Evolutionary conservation across 495 filamentous ascomycete genomes (phyloP).

Genomic region (Penicillium herquei): DNA sequence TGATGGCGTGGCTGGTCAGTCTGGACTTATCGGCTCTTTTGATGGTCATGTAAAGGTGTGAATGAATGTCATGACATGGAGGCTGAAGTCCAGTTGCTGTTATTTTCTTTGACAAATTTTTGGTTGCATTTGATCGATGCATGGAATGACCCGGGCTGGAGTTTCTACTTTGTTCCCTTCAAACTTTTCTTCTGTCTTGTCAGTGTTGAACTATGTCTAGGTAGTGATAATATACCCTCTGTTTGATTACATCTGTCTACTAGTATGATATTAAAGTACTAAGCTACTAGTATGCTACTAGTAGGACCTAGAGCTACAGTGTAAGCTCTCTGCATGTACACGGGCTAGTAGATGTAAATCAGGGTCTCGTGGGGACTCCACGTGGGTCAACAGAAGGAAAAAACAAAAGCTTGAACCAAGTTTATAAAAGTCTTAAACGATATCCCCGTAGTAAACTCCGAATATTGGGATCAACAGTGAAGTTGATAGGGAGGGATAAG

Average conservation of each 20-base stretch:
- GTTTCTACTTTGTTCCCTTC: slow-evolving; percentile 9
- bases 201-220: slow-evolving; percentile 10
- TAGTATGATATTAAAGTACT: no score
- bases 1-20: background rate
- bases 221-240: slow-evolving; percentile 29
- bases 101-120: slow-evolving; percentile 8
- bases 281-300: no score
- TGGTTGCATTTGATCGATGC: slow-evolving; percentile 21
- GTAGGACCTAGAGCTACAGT: no score
- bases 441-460: no score
- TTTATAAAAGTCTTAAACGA: no score
- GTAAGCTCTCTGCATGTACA: no score
- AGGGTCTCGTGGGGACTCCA: background rate
- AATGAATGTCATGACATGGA: slow-evolving; percentile 2
- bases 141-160: slow-evolving; percentile 18
- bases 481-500: no score
- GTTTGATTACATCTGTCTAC: slow-evolving; percentile 1
- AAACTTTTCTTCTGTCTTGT: slow-evolving; percentile 12
- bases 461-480: no score
- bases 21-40: background rate
- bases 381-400: background rate
- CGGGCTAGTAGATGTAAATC: background rate
- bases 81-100: slow-evolving; percentile 3
- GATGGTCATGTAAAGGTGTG: background rate
- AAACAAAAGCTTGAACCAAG: no score